These are phyloP conservation scores for Penicillium sp. DNA, from an alignment of 2,329 filamentous ascomycete genomes.

Conservation along the genomic window DNA sequence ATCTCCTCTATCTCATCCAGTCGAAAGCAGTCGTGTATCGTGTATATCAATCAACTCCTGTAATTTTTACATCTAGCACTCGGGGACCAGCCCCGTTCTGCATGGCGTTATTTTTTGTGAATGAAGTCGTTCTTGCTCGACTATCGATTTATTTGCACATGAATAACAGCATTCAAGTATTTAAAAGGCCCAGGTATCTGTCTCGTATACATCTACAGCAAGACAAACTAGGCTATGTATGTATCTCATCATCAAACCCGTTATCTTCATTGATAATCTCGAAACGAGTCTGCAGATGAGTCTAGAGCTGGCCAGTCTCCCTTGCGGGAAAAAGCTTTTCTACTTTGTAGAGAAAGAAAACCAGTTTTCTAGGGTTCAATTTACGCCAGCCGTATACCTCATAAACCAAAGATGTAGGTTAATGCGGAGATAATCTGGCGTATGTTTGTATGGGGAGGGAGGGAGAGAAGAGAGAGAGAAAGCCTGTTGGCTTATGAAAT, in stretches of 20 bases:
- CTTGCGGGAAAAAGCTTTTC: constrained; percentile 4
- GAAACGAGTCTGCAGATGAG: constrained; percentile 42
- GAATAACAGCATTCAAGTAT: no score
- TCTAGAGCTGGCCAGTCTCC: constrained; percentile 16
- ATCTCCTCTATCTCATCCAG: background rate
- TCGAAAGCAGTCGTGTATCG: background rate
- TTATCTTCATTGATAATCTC: constrained; percentile 30
- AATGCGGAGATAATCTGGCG: constrained; percentile 88
- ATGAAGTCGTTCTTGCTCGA: background rate
- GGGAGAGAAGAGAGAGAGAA: background rate
- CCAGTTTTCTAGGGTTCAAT: constrained; percentile 49
- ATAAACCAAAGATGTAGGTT: constrained; percentile 64
- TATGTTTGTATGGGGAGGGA: constrained; percentile 1
- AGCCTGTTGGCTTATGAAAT: background rate
- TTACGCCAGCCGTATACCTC: constrained; percentile 94
- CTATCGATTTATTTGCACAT: background rate
- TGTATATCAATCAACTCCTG: background rate
- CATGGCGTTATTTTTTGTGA: constrained; percentile 1
- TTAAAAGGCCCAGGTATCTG: no score
- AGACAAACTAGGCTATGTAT: constrained; percentile 1
- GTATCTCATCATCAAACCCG: constrained; percentile 39
- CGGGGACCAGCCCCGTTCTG: background rate
- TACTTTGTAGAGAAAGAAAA: constrained; percentile 3
- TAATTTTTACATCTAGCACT: background rate
- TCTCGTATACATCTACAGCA: no score